These are phyloP conservation scores for Rhodofomes roseus DNA, from an alignment of 1,284 basidiomycete genomes.

Conservation along the genomic window DNA sequence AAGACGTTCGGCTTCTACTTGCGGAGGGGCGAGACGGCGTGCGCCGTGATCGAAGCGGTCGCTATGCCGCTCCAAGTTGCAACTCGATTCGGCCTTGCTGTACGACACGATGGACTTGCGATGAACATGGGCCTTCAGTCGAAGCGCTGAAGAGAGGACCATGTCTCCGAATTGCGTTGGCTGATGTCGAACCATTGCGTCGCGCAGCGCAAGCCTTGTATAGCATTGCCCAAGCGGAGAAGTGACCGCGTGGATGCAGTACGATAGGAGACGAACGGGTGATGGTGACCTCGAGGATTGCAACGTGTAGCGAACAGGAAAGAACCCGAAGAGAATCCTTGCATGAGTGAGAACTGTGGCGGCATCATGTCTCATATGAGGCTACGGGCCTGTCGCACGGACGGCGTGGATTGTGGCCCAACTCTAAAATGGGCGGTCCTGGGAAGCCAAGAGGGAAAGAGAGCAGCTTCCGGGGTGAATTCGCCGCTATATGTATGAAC, in stretches of 20 bases:
- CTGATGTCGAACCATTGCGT: background rate
- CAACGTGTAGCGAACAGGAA: background rate
- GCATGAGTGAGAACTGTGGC: background rate
- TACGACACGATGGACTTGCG: background rate
- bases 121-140: background rate
- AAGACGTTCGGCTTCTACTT: background rate
- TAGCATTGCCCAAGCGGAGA: background rate
- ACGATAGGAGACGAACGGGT: background rate
- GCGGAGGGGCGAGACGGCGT: background rate
- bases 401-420: background rate
- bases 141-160: background rate
- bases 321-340: background rate
- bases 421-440: background rate
- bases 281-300: background rate
- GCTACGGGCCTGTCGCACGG: background rate
- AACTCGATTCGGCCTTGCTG: background rate
- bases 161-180: too few species aligned
- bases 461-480: background rate
- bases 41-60: background rate
- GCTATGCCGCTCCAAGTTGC: background rate
- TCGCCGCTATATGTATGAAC: conserved; percentile 1
- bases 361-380: background rate
- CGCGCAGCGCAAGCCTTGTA: background rate
- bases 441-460: background rate
- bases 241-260: background rate